These are phyloP conservation scores for Hypoxylon rickii DNA, from an alignment of 495 filamentous ascomycete species.

Conservation along the genomic window DNA sequence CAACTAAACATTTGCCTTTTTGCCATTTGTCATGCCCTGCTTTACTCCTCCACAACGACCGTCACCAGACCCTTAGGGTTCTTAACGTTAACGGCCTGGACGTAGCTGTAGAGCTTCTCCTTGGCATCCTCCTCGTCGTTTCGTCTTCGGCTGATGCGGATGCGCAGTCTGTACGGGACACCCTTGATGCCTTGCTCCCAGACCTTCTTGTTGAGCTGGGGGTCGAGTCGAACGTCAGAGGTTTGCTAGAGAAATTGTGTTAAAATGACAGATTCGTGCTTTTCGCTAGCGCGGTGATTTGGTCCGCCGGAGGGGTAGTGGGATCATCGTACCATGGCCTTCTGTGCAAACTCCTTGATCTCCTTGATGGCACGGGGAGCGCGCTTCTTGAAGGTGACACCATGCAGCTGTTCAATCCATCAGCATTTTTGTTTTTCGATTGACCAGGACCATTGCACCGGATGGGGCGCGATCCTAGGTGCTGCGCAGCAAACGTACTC, in stretches of 20 bases:
- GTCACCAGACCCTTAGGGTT: slow-evolving; percentile 95
- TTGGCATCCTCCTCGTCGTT: slow-evolving; percentile 99
- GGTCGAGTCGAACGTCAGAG: slow-evolving; percentile 95
- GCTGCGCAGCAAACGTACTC: slow-evolving; percentile 72
- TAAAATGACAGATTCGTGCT: too few relatives aligned
- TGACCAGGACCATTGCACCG: too few relatives aligned
- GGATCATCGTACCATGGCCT: slow-evolving; percentile 97
- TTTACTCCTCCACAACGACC: slow-evolving; percentile 68
- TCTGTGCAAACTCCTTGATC: slow-evolving; percentile 88
- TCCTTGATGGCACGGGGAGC: slow-evolving; percentile 98
- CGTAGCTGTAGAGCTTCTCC: slow-evolving; percentile 98
- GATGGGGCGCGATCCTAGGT: too few relatives aligned
- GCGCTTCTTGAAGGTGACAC: slow-evolving; percentile 99
- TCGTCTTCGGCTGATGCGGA: slow-evolving; percentile 98
- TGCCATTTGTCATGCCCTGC: slow-evolving; percentile 32
- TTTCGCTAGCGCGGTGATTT: too few relatives aligned
- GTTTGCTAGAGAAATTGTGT: slow-evolving; percentile 78
- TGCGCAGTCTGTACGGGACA: slow-evolving; percentile 91
- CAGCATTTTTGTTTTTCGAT: slow-evolving; percentile 22
- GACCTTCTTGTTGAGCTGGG: slow-evolving; percentile 99
- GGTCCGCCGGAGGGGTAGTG: too few relatives aligned
- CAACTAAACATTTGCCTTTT: slow-evolving; percentile 40
- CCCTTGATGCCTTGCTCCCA: slow-evolving; percentile 99
- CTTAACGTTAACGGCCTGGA: slow-evolving; percentile 99
- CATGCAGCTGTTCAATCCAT: slow-evolving; percentile 72